Conservation (phyloP, 1,284 basidiomycete genomes). For the Papiliotrema terrestris region DNA sequence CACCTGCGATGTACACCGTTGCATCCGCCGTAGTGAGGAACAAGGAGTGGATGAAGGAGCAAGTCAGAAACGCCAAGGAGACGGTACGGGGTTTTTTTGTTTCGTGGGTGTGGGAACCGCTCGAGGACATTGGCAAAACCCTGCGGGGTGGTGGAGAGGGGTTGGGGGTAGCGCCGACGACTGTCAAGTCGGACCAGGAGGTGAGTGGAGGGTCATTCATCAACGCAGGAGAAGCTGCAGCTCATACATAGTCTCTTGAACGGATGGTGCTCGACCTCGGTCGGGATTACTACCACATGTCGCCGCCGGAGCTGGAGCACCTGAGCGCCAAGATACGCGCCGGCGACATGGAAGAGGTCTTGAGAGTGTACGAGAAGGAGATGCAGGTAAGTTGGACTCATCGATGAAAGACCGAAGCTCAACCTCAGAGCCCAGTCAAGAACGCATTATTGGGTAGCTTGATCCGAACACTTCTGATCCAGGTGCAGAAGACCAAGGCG, state of each 20-base stretch:
- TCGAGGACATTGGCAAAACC: constrained; percentile 78
- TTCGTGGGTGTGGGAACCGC: constrained; percentile 83
- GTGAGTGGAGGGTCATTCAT: constrained; percentile 19
- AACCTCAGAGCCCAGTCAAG: constrained; percentile 61
- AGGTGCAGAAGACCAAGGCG: constrained; percentile 95
- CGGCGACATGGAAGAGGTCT: constrained; percentile 84
- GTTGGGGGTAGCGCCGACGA: constrained; percentile 53
- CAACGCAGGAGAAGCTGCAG: too few species aligned
- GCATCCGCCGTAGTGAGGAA: constrained; percentile 29
- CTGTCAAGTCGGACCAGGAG: constrained; percentile 45
- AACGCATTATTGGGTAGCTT: constrained; percentile 79
- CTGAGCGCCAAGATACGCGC: constrained; percentile 65
- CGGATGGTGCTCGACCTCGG: constrained; percentile 87
- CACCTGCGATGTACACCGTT: constrained; percentile 33
- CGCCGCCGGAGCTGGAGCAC: constrained; percentile 59
- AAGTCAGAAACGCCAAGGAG: constrained; percentile 62
- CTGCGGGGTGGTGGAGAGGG: constrained; percentile 55
- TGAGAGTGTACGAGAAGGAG: constrained; percentile 87
- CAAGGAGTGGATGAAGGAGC: constrained; percentile 51
- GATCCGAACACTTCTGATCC: constrained; percentile 81
- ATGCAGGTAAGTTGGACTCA: constrained; percentile 57
- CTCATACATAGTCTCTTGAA: constrained; percentile 67
- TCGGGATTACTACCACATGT: constrained; percentile 61
- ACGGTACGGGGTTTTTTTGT: constrained; percentile 72
- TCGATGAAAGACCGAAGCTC: too few species aligned